These are phyloP conservation scores for Macadamia tetraphylla DNA, from an alignment of 164 flowering plant genomes.

Conservation along the genomic window DNA sequence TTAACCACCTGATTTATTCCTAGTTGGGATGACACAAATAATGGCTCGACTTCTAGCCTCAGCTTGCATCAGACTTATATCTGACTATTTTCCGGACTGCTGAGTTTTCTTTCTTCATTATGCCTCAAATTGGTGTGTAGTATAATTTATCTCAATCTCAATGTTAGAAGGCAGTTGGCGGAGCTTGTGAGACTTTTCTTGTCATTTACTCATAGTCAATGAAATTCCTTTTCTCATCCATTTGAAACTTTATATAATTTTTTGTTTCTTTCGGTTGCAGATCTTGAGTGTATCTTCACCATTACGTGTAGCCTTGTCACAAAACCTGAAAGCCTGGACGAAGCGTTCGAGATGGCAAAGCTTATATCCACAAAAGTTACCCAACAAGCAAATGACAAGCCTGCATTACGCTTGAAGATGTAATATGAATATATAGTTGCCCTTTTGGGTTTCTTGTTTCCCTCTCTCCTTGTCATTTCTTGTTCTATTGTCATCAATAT, in stretches of 20 bases:
- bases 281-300: constrained; percentile 81
- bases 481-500: not conserved
- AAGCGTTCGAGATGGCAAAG: constrained; percentile 75
- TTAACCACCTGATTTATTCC: too few species aligned
- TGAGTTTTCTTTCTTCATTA: too few species aligned
- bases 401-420: constrained; percentile 89
- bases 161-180: not conserved
- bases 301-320: constrained; percentile 86
- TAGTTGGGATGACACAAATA: too few species aligned
- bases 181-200: not conserved
- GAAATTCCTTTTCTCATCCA: not conserved
- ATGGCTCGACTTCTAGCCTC: too few species aligned
- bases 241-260: not conserved
- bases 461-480: not conserved
- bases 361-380: constrained; percentile 55
- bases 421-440: constrained; percentile 19
- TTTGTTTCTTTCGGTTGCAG: constrained; percentile 27
- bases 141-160: not conserved
- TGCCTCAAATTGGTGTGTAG: not conserved
- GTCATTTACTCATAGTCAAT: not conserved
- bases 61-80: too few species aligned
- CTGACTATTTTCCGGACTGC: too few species aligned
- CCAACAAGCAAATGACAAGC: constrained; percentile 78
- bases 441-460: not conserved
- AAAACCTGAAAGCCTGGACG: constrained; percentile 62